Percentiles rank a stretch among this genome's conserved stretches.
These are phyloP conservation scores for Erythrobasidium hasegawianum DNA, from an alignment of 1,284 basidiomycete species.

Conservation along the genomic window DNA sequence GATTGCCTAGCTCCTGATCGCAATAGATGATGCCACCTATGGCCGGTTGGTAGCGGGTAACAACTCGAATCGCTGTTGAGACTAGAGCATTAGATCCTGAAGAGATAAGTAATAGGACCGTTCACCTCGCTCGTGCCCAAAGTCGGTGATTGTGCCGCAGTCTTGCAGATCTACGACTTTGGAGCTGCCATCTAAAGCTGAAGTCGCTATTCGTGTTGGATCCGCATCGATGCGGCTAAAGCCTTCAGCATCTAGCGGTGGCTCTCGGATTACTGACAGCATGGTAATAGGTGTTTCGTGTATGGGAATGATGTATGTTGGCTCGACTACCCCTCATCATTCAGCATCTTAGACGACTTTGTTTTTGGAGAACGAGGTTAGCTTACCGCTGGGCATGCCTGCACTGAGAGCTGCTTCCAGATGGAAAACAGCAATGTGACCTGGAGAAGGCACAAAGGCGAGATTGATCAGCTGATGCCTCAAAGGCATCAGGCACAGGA, in stretches of 20 bases:
- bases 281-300: conserved; percentile 76
- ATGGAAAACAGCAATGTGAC: conserved; percentile 70
- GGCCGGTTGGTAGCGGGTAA: conserved; percentile 31
- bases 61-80: conserved; percentile 21
- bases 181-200: conserved; percentile 71
- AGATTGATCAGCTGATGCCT: background rate
- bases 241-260: conserved; percentile 57
- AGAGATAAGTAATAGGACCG: conserved; percentile 44
- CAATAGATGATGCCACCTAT: conserved; percentile 31
- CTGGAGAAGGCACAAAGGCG: conserved; percentile 50
- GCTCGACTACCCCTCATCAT: conserved; percentile 44
- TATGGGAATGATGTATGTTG: conserved; percentile 64
- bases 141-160: conserved; percentile 52
- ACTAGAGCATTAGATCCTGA: background rate
- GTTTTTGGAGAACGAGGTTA: background rate
- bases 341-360: background rate
- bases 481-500: too few species aligned
- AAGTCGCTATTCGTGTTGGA: conserved; percentile 67
- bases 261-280: conserved; percentile 66
- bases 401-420: conserved; percentile 54
- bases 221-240: conserved; percentile 54
- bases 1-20: conserved; percentile 39
- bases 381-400: conserved; percentile 26
- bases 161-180: conserved; percentile 70
- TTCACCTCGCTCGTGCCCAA: conserved; percentile 65